These are phyloP conservation scores for Exobasidium rhododendri DNA, from an alignment of 1,284 basidiomycete species.

Conservation along the genomic window DNA sequence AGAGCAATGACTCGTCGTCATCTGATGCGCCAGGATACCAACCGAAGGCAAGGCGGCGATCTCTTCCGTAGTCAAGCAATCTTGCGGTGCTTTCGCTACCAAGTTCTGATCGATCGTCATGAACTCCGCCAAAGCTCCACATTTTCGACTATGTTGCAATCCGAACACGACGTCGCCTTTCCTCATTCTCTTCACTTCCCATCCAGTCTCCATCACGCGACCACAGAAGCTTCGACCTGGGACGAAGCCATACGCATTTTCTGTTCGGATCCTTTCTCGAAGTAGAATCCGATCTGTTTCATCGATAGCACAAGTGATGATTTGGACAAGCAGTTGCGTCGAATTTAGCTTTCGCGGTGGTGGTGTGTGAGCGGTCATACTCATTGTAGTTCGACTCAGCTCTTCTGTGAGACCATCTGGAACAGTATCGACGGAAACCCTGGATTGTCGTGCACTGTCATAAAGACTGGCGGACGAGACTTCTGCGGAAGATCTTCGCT, in stretches of 20 bases:
- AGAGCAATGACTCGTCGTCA: constrained; percentile 54
- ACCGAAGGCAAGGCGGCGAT: constrained; percentile 56
- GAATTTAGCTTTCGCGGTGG: constrained; percentile 54
- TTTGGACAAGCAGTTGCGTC: constrained; percentile 55
- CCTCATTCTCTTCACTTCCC: constrained; percentile 52
- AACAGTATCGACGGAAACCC: constrained; percentile 17
- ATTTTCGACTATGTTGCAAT: constrained; percentile 54
- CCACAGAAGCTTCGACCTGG: constrained; percentile 57
- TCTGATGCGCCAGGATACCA: constrained; percentile 55
- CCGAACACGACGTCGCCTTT: constrained; percentile 57
- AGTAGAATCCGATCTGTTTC: constrained; percentile 50
- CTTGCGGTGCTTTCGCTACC: constrained; percentile 54
- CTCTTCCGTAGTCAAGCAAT: constrained; percentile 54
- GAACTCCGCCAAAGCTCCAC: constrained; percentile 56
- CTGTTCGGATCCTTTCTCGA: constrained; percentile 49
- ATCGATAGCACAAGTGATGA: constrained; percentile 56
- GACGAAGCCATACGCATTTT: constrained; percentile 54
- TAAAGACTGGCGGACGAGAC: not conserved
- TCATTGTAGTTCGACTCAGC: constrained; percentile 35
- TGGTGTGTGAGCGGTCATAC: constrained; percentile 46
- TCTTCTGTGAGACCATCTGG: constrained; percentile 37
- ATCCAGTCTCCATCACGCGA: constrained; percentile 56
- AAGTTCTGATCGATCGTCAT: constrained; percentile 54
- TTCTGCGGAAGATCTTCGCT: not conserved
- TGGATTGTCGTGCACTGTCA: not conserved